Conservation (phyloP, 2,329 filamentous ascomycete species). For the Penicillium sp. region DNA sequence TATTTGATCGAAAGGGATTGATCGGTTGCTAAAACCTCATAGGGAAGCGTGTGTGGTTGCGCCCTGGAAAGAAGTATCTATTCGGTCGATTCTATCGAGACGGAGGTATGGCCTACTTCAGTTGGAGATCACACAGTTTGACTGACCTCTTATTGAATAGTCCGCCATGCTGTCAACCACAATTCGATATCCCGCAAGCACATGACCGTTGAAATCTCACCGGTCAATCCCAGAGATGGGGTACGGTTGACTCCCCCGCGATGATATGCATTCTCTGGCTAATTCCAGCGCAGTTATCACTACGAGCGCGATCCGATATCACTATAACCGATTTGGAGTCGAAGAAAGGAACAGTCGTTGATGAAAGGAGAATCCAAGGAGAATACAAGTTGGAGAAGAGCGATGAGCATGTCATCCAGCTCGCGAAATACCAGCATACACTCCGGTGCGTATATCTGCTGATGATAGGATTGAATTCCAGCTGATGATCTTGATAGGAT, state of each 20-base stretch:
- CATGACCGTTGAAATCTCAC: slow-evolving; percentile 70
- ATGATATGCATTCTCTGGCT: slow-evolving; percentile 5
- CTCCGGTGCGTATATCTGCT: slow-evolving; percentile 35
- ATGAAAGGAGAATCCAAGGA: slow-evolving; percentile 69
- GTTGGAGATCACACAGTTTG: neutral
- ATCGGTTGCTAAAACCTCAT: slow-evolving; percentile 14
- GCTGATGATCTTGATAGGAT: slow-evolving; percentile 53
- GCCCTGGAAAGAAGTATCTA: slow-evolving; percentile 79
- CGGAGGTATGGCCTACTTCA: slow-evolving; percentile 51
- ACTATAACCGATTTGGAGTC: slow-evolving; percentile 77
- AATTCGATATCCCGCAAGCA: slow-evolving; percentile 88
- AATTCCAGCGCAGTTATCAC: slow-evolving; percentile 53
- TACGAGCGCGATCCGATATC: slow-evolving; percentile 66
- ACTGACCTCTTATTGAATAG: slow-evolving; percentile 40
- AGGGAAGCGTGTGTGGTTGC: slow-evolving; percentile 78
- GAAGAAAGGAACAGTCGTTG: slow-evolving; percentile 77
- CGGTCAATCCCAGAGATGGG: slow-evolving; percentile 65
- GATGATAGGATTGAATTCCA: neutral
- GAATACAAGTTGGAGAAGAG: slow-evolving; percentile 55
- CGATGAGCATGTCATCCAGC: slow-evolving; percentile 63
- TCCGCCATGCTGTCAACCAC: slow-evolving; percentile 70
- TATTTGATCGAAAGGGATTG: slow-evolving; percentile 38
- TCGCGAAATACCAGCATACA: slow-evolving; percentile 68
- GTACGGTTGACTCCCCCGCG: slow-evolving; percentile 46
- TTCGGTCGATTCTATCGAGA: slow-evolving; percentile 72